Percentiles rank a stretch among this genome's conserved stretches.
Evolutionary conservation across 805 yeast genomes (phyloP).

Genomic region (Metschnikowia lachancei): DNA sequence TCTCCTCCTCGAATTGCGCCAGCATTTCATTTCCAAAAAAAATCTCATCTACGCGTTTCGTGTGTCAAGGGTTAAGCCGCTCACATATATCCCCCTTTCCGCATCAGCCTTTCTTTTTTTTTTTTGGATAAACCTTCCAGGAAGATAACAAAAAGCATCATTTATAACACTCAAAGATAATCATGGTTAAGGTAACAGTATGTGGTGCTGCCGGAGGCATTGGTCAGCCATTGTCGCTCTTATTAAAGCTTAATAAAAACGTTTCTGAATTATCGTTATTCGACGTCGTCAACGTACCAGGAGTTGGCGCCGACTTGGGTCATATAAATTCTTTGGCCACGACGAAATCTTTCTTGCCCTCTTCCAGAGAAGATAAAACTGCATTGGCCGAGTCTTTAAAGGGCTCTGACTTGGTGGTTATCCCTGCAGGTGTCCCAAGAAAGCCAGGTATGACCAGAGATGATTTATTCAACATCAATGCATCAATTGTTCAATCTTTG

Average conservation of each 20-base stretch:
- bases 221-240: constrained; percentile 86
- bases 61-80: no score
- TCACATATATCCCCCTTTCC: no score
- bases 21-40: no score
- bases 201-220: constrained; percentile 94
- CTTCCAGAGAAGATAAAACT: constrained; percentile 46
- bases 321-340: constrained; percentile 72
- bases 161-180: not conserved
- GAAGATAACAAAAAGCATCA: not conserved
- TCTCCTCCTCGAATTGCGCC: not conserved
- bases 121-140: no score
- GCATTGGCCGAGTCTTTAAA: constrained; percentile 45
- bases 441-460: constrained; percentile 95
- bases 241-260: constrained; percentile 66
- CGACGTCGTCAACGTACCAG: constrained; percentile 82
- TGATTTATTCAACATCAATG: constrained; percentile 80
- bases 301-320: constrained; percentile 84
- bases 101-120: no score
- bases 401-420: constrained; percentile 48
- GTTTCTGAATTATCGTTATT: constrained; percentile 68
- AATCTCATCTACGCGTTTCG: no score
- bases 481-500: constrained; percentile 70
- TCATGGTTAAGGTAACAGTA: constrained; percentile 70
- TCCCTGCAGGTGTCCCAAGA: constrained; percentile 90
- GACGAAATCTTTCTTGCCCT: constrained; percentile 61